phyloP scores from a whole-genome alignment of 805 yeast genomes.

The Myxozyma sirexii region DNA sequence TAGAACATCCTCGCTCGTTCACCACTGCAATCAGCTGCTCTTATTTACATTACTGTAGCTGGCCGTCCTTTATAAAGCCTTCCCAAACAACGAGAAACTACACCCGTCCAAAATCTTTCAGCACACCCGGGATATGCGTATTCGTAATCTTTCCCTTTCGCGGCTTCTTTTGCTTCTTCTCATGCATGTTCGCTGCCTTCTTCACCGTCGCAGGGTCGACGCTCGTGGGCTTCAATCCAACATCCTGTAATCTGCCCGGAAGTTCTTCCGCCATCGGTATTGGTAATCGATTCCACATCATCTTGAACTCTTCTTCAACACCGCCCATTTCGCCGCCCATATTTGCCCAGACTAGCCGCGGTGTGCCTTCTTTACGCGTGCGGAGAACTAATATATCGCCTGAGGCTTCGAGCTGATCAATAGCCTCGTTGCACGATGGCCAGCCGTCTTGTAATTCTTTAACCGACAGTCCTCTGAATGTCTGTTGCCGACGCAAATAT shows the following conservation, averaged over 20 bases:
- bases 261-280: slow-evolving; percentile 82
- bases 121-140: slow-evolving; percentile 93
- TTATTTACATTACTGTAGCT: no score
- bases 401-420: slow-evolving; percentile 69
- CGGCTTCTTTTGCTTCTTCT: slow-evolving; percentile 84
- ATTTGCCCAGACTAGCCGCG: slow-evolving; percentile 92
- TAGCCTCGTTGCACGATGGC: slow-evolving; percentile 82
- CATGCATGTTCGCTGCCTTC: slow-evolving; percentile 57
- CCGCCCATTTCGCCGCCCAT: slow-evolving; percentile 70
- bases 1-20: no score
- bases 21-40: no score
- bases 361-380: slow-evolving; percentile 90
- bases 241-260: slow-evolving; percentile 73
- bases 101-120: slow-evolving; percentile 63
- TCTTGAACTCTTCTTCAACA: slow-evolving; percentile 79
- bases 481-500: slow-evolving; percentile 74
- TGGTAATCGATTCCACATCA: slow-evolving; percentile 76
- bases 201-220: slow-evolving; percentile 96
- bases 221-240: slow-evolving; percentile 94
- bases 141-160: slow-evolving; percentile 93
- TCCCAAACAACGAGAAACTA: not conserved
- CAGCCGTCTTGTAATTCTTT: slow-evolving; percentile 88
- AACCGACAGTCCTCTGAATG: slow-evolving; percentile 85
- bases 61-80: not conserved
- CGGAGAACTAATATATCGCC: slow-evolving; percentile 75